Conservation (phyloP, 1,284 basidiomycete species). For the Fomitopsis schrenkii region DNA sequence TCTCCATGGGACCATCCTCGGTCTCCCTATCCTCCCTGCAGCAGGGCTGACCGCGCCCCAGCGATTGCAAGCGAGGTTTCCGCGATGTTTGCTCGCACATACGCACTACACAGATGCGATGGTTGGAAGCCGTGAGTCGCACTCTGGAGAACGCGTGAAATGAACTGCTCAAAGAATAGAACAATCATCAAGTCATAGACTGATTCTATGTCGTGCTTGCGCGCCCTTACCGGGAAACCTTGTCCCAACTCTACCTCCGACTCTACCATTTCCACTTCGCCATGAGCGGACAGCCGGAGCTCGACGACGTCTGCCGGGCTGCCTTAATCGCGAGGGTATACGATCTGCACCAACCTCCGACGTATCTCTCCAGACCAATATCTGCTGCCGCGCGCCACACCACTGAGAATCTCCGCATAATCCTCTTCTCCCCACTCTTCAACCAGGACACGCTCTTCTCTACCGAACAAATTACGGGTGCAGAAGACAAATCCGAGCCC, state of each 20-base stretch:
- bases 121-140: background rate
- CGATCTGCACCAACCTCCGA: constrained; percentile 40
- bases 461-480: background rate
- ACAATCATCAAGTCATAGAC: background rate
- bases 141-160: background rate
- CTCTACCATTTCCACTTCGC: background rate
- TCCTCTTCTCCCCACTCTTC: constrained; percentile 60
- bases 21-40: background rate
- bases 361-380: constrained; percentile 51
- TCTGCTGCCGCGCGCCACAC: constrained; percentile 43
- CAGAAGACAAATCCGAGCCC: constrained; percentile 11
- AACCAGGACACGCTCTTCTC: constrained; percentile 12
- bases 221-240: background rate
- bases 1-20: background rate
- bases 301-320: constrained; percentile 24
- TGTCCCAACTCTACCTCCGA: background rate
- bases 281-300: background rate
- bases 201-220: constrained; percentile 3
- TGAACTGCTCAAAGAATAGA: background rate
- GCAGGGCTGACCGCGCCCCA: background rate
- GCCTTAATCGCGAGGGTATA: constrained; percentile 53
- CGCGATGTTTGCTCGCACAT: background rate
- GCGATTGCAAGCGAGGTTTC: background rate
- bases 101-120: background rate
- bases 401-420: constrained; percentile 48